These are phyloP conservation scores for Cynanchum wilfordii DNA, from an alignment of 257 asterid species.

Conservation along the genomic window DNA sequence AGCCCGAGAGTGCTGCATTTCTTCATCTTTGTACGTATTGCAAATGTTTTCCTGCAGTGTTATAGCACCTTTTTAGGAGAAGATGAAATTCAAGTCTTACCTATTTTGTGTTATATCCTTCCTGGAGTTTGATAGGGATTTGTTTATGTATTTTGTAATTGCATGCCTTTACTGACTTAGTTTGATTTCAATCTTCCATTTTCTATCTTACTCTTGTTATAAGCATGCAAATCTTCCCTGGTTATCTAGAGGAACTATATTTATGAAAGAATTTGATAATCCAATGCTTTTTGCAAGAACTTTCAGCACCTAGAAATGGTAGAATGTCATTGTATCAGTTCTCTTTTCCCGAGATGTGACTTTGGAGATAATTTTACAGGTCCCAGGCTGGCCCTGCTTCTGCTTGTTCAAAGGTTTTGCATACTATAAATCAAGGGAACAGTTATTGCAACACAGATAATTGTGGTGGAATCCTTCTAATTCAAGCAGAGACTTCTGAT, in stretches of 20 bases:
- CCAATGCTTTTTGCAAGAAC: background rate
- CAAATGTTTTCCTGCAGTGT: background rate
- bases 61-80: background rate
- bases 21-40: constrained; percentile 54
- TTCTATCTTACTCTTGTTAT: background rate
- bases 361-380: constrained; percentile 29
- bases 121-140: background rate
- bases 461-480: constrained; percentile 77
- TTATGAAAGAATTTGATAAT: background rate
- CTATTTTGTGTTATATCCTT: background rate
- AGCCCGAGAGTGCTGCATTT: constrained; percentile 84
- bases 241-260: background rate
- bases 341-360: background rate
- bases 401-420: constrained; percentile 65
- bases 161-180: background rate
- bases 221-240: background rate
- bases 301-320: background rate
- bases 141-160: constrained; percentile 1
- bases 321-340: background rate
- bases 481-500: constrained; percentile 57
- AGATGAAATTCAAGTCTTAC: background rate
- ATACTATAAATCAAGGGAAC: constrained; percentile 29
- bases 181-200: background rate
- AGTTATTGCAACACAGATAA: constrained; percentile 35
- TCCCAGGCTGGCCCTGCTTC: constrained; percentile 72